Percentiles rank a stretch among this genome's conserved stretches.
Conservation (phyloP, 805 yeast genomes). For the Saturnispora ahearnii region DNA sequence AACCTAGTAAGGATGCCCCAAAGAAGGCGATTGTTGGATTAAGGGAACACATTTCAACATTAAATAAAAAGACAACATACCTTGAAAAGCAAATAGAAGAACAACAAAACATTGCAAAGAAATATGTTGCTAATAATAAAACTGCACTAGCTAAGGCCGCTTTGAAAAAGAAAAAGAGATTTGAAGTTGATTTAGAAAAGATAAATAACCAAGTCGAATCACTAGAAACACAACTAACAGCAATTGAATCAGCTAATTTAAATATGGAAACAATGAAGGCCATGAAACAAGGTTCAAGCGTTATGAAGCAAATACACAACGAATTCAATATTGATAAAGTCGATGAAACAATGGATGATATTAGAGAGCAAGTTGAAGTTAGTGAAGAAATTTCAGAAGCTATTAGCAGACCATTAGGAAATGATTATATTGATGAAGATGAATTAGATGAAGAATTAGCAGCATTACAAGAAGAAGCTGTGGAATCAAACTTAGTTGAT, state of each 20-base stretch:
- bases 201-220: slow-evolving; percentile 84
- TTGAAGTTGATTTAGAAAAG: slow-evolving; percentile 68
- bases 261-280: slow-evolving; percentile 97
- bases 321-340: slow-evolving; percentile 94
- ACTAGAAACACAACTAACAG: slow-evolving; percentile 77
- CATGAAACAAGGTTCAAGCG: slow-evolving; percentile 95
- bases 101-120: slow-evolving; percentile 74
- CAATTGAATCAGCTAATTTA: slow-evolving; percentile 92
- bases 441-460: slow-evolving; percentile 89
- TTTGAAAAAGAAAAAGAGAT: slow-evolving; percentile 68
- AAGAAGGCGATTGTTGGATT: slow-evolving; percentile 87
- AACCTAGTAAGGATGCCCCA: slow-evolving; percentile 71
- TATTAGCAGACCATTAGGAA: slow-evolving; percentile 85
- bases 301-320: slow-evolving; percentile 93
- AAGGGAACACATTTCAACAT: slow-evolving; percentile 80
- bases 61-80: slow-evolving; percentile 75
- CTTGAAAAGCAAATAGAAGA: slow-evolving; percentile 75
- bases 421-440: slow-evolving; percentile 76
- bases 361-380: slow-evolving; percentile 91
- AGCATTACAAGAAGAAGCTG: slow-evolving; percentile 76
- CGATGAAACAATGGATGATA: slow-evolving; percentile 95
- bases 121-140: slow-evolving; percentile 62
- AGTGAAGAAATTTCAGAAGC: slow-evolving; percentile 96
- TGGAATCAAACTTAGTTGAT: slow-evolving; percentile 29
- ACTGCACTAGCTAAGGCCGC: slow-evolving; percentile 75